Conservation (phyloP, 2,329 filamentous ascomycete genomes). For the Beauveria bassiana region DNA sequence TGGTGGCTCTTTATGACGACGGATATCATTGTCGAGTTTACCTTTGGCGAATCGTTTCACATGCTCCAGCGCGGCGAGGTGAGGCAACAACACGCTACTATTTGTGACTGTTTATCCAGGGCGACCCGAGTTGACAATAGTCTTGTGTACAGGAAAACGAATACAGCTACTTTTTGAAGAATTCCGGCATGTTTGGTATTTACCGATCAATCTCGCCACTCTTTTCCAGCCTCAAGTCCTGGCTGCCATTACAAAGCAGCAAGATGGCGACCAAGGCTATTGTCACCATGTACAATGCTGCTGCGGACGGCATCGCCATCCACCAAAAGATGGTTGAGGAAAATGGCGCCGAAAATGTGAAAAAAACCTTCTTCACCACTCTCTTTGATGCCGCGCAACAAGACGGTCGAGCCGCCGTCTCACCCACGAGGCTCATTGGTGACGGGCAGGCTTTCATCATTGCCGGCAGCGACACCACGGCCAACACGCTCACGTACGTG, state of each 20-base stretch:
- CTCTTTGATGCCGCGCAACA: conserved; percentile 25
- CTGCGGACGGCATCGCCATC: not conserved
- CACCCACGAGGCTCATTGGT: conserved; percentile 24
- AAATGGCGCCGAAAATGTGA: not conserved
- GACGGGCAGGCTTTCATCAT: conserved; percentile 38
- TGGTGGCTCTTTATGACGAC: conserved; percentile 21
- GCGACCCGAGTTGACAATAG: not conserved
- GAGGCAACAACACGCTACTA: not conserved
- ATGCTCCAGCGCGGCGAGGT: conserved; percentile 8
- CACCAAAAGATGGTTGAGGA: conserved; percentile 1
- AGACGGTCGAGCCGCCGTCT: conserved; percentile 18
- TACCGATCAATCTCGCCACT: not conserved
- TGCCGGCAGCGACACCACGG: conserved; percentile 46
- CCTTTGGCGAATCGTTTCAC: conserved; percentile 20
- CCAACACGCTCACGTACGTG: conserved; percentile 40
- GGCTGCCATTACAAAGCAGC: not conserved
- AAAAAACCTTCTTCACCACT: conserved; percentile 29
- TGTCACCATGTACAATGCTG: not conserved
- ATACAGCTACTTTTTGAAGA: conserved; percentile 3
- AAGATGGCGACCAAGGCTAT: not conserved
- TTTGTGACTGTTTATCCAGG: not conserved
- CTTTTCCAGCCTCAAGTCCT: not conserved
- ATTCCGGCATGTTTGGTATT: not conserved
- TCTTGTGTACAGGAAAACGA: not conserved
- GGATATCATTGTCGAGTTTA: conserved; percentile 20